Percentiles rank a stretch among this genome's conserved stretches.
These are phyloP conservation scores for Solanum medicagineum DNA, from an alignment of 257 asterid species.

Conservation along the genomic window DNA sequence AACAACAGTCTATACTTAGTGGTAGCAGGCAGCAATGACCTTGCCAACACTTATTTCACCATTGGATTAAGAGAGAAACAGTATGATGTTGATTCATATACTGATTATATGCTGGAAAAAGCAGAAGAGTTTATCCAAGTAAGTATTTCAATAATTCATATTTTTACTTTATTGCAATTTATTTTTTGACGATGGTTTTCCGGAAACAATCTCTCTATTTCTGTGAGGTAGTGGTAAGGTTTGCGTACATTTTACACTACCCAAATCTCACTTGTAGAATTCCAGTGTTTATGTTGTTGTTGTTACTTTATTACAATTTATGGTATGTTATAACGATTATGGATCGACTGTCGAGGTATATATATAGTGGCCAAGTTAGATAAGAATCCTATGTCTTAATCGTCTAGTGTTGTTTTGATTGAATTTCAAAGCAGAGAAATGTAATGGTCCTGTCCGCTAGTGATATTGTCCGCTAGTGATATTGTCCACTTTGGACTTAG, in stretches of 20 bases:
- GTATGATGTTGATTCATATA: slow-evolving; percentile 8
- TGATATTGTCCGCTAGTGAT: too few species aligned
- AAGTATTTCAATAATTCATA: neutral
- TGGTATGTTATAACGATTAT: neutral
- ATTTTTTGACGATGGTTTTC: neutral
- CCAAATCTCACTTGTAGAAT: too few species aligned
- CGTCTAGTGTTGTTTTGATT: neutral
- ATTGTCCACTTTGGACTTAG: too few species aligned
- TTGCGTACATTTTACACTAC: too few species aligned
- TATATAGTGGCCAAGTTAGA: neutral
- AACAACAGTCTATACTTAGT: slow-evolving; percentile 7
- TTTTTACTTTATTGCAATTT: neutral
- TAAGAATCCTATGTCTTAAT: neutral
- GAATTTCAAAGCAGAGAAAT: neutral
- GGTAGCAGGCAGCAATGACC: slow-evolving; percentile 24
- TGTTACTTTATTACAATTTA: neutral
- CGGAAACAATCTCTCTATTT: too few species aligned
- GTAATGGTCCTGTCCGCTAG: too few species aligned
- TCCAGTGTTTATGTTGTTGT: too few species aligned
- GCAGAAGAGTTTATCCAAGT: slow-evolving; percentile 12
- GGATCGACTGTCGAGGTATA: neutral
- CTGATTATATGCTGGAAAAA: slow-evolving; percentile 1
- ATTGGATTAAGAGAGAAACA: neutral
- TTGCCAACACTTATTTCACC: slow-evolving; percentile 14
- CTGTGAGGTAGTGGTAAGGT: too few species aligned